Base-by-base conservation (phyloP, 805 yeast species). In the Millerozyma acaciae region DNA sequence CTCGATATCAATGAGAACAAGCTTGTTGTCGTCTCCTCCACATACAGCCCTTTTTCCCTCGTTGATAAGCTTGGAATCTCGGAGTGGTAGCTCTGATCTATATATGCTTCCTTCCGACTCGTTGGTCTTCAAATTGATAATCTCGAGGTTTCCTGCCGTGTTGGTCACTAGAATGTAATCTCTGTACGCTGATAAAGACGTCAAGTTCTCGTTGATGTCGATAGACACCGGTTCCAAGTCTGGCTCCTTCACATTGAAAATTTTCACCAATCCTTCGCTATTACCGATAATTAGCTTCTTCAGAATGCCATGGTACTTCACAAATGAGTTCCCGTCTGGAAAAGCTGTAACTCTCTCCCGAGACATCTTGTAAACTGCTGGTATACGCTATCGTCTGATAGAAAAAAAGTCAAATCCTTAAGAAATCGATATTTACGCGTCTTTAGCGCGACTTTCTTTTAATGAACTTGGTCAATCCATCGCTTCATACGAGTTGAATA, bases 11-110 rank as follows among this genome's bases (percentile, higher is more conserved):
- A 78, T 51, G 3, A 81, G 48, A 2, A 65, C 60, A 26, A 83
- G 54, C 35, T 76, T 76, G 27, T 73, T 70, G 41, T 77, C 83
- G 42, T 81, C 84, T 24, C 90, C 89, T 16, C 81, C 88, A 38
- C 77, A 69, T 1, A 78, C 62, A 1, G 70, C 62, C 50, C 75
- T 62, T 21, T 73, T 69, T 0, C 83, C 87, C 32, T 73, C 75
- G 43, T 82, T 84, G 15, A 80, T 74, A 45, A 77, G 72, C 9
- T 59, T 60, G 6, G 75, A 68, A 42, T 74, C 80, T 40, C 84
- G 58, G 15, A 78, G 47, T 0, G 76, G 68, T 19, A 67, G 48
- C 22, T 66, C 64, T 1, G 75, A 55, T 29, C 78, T 55, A 29
- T 60, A 64, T n/a, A 75, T 46, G 9, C 64, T 47, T 16, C 66